phyloP scores from a whole-genome alignment of 2,329 filamentous ascomycete species.

The Sporothrix luriei region DNA sequence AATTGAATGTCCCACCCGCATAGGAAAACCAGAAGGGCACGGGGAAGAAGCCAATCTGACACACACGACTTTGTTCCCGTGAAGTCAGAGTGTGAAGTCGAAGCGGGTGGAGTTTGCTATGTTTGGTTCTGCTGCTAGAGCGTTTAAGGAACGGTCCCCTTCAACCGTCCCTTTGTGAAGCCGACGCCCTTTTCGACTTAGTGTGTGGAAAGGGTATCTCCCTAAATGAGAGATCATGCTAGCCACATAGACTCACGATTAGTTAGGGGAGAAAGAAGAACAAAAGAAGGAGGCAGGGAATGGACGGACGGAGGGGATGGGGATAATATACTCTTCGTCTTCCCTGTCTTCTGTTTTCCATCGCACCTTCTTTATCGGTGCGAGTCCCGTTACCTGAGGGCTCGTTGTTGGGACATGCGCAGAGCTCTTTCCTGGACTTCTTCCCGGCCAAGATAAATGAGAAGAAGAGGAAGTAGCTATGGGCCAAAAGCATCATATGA shows the following conservation, averaged over 20 bases:
- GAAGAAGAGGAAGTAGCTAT: not conserved
- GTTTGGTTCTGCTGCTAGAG: not conserved
- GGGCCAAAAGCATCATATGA: conserved; percentile 9
- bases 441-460: not conserved
- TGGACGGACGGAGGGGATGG: not conserved
- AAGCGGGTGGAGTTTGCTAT: not conserved
- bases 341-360: not conserved
- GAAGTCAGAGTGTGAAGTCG: conserved; percentile 8
- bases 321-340: not conserved
- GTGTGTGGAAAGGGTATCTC: not conserved
- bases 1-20: conserved; percentile 6
- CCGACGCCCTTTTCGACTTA: conserved; percentile 1
- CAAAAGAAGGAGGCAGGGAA: conserved; percentile 2
- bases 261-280: not conserved
- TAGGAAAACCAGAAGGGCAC: conserved; percentile 15
- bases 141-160: conserved; percentile 8
- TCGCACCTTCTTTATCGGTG: conserved; percentile 5
- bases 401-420: conserved; percentile 7
- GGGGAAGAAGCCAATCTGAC: conserved; percentile 9
- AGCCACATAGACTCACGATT: not conserved
- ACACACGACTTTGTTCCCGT: conserved; percentile 3
- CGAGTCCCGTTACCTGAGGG: conserved; percentile 5
- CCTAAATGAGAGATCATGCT: conserved; percentile 8
- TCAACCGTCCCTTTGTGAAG: conserved; percentile 10
- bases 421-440: conserved; percentile 5